Evolutionary conservation across 768 basidiomycete species (phyloP), one percentile per base, ranked within the genome.

Genomic region (Fomitopsis pulvina): DNA sequence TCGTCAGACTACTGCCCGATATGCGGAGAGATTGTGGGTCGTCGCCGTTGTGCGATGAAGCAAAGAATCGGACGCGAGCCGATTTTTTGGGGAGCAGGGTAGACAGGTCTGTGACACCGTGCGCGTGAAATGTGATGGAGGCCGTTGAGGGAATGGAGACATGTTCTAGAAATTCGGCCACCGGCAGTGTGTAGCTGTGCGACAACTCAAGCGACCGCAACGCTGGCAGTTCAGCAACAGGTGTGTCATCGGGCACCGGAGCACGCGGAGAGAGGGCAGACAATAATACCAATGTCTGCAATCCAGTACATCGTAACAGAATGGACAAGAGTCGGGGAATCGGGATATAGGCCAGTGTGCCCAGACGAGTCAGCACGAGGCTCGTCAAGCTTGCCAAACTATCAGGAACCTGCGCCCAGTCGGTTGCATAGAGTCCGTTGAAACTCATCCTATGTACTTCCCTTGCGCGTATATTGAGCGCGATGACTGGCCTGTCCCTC

Each of bases 241-340:
- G 48, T 16, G 20, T 11, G n/a, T n/a, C n/a, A 26, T 2, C 24
- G 3, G 27, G 5, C 20, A 7, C 39, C 3, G 11, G n/a, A 14
- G 20, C 39, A 12, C n/a, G 6, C 24, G 24, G 26, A 27, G 26
- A 27, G 24, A 49, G 22, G 2, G 48, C 48, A 2, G 48, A 40
- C 4, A 28, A 18, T 22, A 49, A 18, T 4, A 30, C 26, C 20
- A 49, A 11, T n/a, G 37, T 38, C 28, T 49, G 7, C 11, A 49
- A 22, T 22, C 10, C 20, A 5, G 48, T 26, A 30, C 48, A 49
- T 7, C 26, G 7, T 2, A 27, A 5, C 10, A 49, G 27, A 9
- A 41, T 28, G 14, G 48, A 41, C n/a, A 49, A 29, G 2, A 49
- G 20, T n/a, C 39, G 39, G 6, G 39, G 29, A n/a, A 49, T 27